These are phyloP conservation scores for Bretschneidera sinensis DNA, from an alignment of 345 rosid species.

Conservation along the genomic window DNA sequence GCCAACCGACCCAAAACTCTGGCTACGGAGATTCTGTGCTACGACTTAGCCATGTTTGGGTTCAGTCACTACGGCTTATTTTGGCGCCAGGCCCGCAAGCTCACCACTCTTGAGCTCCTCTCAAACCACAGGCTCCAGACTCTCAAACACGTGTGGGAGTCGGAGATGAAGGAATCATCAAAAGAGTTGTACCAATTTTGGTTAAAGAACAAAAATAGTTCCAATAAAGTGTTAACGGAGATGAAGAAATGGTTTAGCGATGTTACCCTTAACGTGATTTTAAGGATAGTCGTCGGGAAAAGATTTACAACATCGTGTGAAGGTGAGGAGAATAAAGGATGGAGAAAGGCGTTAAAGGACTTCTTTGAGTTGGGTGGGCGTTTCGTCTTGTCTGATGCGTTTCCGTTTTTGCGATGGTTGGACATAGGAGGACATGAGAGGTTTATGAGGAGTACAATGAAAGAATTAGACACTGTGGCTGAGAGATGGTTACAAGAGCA, in stretches of 20 bases:
- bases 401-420: too few relatives aligned
- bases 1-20: conserved; percentile 28
- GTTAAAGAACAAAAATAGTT: not conserved
- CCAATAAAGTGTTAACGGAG: conserved; percentile 11
- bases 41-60: conserved; percentile 17
- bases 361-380: too few relatives aligned
- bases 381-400: too few relatives aligned
- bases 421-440: conserved; percentile 30
- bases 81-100: conserved; percentile 32
- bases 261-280: conserved; percentile 17
- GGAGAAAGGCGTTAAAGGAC: too few relatives aligned
- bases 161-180: conserved; percentile 12
- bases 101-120: conserved; percentile 25
- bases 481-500: conserved; percentile 57
- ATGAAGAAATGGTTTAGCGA: conserved; percentile 34
- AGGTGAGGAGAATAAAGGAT: too few relatives aligned
- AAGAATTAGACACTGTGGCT: conserved; percentile 41
- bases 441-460: too few relatives aligned
- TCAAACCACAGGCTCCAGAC: conserved; percentile 25
- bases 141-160: conserved; percentile 14
- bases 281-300: conserved; percentile 24
- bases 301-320: too few relatives aligned
- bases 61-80: conserved; percentile 22
- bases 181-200: conserved; percentile 8
- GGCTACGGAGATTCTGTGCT: conserved; percentile 17